Evolutionary conservation across 2,329 filamentous ascomycete species (phyloP).

Genomic region (Dothiorella sarmentorum): DNA sequence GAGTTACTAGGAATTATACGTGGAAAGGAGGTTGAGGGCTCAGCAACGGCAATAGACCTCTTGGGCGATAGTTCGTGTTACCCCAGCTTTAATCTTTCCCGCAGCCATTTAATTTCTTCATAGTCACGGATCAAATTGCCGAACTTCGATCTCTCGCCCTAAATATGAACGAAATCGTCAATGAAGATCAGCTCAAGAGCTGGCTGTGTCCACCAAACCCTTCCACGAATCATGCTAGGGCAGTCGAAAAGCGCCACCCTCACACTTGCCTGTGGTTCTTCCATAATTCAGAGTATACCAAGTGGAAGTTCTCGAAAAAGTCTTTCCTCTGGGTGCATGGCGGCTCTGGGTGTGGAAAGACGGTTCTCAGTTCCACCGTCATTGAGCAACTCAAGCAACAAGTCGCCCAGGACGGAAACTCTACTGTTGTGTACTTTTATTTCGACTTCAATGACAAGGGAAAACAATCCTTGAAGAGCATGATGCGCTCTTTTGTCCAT

Average conservation of each 20-base stretch:
- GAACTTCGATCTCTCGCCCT: not conserved
- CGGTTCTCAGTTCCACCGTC: not conserved
- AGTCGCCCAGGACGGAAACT: rapidly evolving
- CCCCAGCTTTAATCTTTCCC: too few relatives aligned
- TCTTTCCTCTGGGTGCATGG: not conserved
- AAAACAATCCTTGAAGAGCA: slow-evolving; percentile 19
- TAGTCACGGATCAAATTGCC: not conserved
- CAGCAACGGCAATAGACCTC: not conserved
- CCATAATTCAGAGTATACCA: not conserved
- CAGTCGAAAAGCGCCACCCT: not conserved
- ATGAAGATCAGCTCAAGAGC: not conserved
- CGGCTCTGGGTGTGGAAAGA: not conserved
- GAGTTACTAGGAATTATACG: slow-evolving; percentile 14
- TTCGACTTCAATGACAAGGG: slow-evolving; percentile 26
- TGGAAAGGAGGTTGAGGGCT: rapidly evolving
- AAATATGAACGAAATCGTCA: not conserved
- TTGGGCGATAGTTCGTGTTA: not conserved
- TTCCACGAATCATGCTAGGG: not conserved
- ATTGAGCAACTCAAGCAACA: not conserved
- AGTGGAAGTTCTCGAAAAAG: not conserved
- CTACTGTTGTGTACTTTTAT: slow-evolving; percentile 30
- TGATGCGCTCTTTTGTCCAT: too few relatives aligned
- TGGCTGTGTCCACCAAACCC: not conserved
- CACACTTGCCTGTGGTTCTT: not conserved
- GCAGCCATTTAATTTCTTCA: too few relatives aligned